A percentile compares a stretch with the other conserved stretches of the same genome.
Evolutionary conservation across 441 rosid species (phyloP).

Genomic region (Aleurites moluccanus): DNA sequence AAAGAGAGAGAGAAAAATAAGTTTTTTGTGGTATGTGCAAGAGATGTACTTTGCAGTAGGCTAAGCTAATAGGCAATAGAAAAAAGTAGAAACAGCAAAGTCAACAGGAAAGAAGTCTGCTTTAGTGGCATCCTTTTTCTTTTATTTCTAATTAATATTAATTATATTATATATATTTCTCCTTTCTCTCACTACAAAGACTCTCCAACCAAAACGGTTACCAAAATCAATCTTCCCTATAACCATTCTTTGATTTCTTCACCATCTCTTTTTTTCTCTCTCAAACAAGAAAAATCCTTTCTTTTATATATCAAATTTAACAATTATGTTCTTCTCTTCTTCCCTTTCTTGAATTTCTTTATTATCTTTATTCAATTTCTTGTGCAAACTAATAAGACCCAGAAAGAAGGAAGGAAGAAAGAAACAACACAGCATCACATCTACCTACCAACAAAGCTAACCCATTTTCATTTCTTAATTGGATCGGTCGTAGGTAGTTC

Average conservation of each 20-base stretch:
- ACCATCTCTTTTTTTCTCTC: background rate
- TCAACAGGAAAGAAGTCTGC: conserved; percentile 16
- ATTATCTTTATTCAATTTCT: conserved; percentile 30
- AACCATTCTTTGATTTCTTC: conserved; percentile 2
- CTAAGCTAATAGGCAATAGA: background rate
- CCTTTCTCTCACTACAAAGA: background rate
- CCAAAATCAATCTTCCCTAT: background rate
- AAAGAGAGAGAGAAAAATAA: background rate
- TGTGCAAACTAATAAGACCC: conserved; percentile 25
- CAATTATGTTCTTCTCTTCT: background rate
- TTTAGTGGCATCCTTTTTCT: conserved; percentile 11
- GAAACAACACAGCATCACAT: background rate
- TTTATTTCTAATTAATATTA: background rate
- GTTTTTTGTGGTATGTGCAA: background rate
- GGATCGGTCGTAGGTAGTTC: conserved; percentile 35
- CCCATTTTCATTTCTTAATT: conserved; percentile 21
- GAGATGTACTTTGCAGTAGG: background rate
- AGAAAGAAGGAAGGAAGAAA: conserved; percentile 3
- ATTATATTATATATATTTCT: background rate
- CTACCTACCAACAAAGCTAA: conserved; percentile 15
- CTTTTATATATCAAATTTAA: background rate
- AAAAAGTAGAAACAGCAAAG: background rate
- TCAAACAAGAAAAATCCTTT: background rate
- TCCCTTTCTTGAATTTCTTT: background rate
- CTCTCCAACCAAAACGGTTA: conserved; percentile 8